These are phyloP conservation scores for Rhizophora mangle DNA, from an alignment of 345 rosid genomes.

Conservation along the genomic window DNA sequence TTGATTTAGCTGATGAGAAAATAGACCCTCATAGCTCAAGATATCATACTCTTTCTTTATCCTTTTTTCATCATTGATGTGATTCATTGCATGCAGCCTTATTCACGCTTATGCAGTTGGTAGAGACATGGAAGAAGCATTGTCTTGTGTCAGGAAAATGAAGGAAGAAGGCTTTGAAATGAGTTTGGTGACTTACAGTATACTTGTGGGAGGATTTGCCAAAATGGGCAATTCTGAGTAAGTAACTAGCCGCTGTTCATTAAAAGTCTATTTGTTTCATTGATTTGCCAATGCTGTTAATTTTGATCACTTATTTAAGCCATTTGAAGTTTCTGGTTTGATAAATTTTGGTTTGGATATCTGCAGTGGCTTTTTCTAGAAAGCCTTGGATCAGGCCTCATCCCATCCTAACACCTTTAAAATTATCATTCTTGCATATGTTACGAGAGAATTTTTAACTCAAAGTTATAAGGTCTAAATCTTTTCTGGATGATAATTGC, in stretches of 20 bases:
- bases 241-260: slow-evolving; percentile 27
- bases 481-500: too few relatives aligned
- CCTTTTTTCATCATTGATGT: slow-evolving; percentile 31
- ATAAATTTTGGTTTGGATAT: background rate
- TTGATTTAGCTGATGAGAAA: background rate
- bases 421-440: too few relatives aligned
- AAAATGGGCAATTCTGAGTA: slow-evolving; percentile 78
- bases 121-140: slow-evolving; percentile 97
- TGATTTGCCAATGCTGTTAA: background rate
- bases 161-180: slow-evolving; percentile 81
- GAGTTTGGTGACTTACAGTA: slow-evolving; percentile 86
- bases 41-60: slow-evolving; percentile 2
- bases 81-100: slow-evolving; percentile 84
- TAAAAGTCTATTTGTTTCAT: background rate
- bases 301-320: background rate
- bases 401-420: too few relatives aligned
- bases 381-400: background rate
- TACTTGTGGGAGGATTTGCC: slow-evolving; percentile 83
- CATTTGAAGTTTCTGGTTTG: background rate
- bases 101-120: slow-evolving; percentile 97
- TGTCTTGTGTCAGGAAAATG: slow-evolving; percentile 92
- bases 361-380: background rate
- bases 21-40: slow-evolving; percentile 8
- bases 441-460: too few relatives aligned
- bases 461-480: too few relatives aligned